phyloP scores from a whole-genome alignment of 208 protist species.

The Kentomonas sorsogonicus region DNA sequence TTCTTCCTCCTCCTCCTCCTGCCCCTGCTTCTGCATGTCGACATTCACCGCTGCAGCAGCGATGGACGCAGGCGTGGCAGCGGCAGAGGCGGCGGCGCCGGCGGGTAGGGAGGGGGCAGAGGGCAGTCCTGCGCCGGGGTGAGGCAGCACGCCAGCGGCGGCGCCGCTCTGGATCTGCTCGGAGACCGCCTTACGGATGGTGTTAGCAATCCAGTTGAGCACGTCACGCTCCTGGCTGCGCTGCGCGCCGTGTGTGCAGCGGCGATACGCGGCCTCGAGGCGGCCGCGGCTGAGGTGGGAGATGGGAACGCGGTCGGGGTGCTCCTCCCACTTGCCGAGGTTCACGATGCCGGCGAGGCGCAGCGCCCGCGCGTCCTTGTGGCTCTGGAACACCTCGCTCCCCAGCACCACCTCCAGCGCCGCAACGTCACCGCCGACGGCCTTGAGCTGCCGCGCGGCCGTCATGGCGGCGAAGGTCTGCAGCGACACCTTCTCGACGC shows the following conservation, averaged over 20 bases:
- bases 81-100: background rate
- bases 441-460: constrained; percentile 46
- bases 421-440: constrained; percentile 40
- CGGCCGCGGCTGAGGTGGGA: constrained; percentile 60
- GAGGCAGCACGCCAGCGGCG: constrained; percentile 8
- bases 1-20: constrained; percentile 18
- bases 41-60: constrained; percentile 14
- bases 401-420: constrained; percentile 46
- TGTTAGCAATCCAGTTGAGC: constrained; percentile 71
- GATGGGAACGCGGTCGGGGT: constrained; percentile 54
- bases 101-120: background rate
- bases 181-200: constrained; percentile 71
- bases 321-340: constrained; percentile 68
- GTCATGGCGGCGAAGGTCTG: constrained; percentile 68
- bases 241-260: constrained; percentile 14
- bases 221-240: constrained; percentile 56
- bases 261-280: constrained; percentile 48
- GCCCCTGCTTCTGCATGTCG: constrained; percentile 3
- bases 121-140: constrained; percentile 1
- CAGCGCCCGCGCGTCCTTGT: constrained; percentile 57
- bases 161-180: constrained; percentile 55
- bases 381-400: constrained; percentile 59
- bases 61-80: constrained; percentile 3
- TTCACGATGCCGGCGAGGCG: constrained; percentile 58
- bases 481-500: constrained; percentile 62